These are phyloP conservation scores for Ceratocystis variospora DNA, from an alignment of 2,329 filamentous ascomycete genomes.

Conservation along the genomic window DNA sequence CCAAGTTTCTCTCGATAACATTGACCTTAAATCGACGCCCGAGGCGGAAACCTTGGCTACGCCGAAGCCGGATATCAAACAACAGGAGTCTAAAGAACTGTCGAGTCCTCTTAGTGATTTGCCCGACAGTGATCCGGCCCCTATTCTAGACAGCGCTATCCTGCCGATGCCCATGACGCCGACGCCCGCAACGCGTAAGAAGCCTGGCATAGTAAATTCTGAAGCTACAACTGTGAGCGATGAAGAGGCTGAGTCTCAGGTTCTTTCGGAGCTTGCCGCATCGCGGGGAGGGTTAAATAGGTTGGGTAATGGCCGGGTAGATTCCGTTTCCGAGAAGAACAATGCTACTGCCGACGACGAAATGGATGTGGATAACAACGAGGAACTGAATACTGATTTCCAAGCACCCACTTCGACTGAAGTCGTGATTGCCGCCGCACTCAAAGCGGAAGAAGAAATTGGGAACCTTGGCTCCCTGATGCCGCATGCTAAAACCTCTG, in stretches of 20 bases:
- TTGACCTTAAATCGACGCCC: not conserved
- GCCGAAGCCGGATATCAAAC: constrained; percentile 2
- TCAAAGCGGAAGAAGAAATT: not conserved
- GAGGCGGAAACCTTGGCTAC: not conserved
- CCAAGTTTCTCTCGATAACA: constrained; percentile 14
- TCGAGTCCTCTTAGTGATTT: constrained; percentile 18
- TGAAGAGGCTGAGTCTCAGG: constrained; percentile 28
- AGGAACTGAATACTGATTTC: not conserved
- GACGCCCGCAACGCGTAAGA: not conserved
- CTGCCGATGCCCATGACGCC: not conserved
- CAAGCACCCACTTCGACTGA: not conserved
- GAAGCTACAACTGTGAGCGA: constrained; percentile 3
- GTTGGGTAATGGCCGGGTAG: not conserved
- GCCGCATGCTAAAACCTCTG: not conserved
- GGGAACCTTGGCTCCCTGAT: not conserved
- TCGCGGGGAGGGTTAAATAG: constrained; percentile 19
- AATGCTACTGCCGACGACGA: not conserved
- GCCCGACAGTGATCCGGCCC: constrained; percentile 2
- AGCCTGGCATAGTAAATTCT: not conserved
- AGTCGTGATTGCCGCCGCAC: not conserved
- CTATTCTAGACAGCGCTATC: not conserved
- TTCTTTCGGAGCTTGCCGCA: constrained; percentile 30
- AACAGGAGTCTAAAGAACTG: constrained; percentile 19
- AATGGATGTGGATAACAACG: constrained; percentile 1
- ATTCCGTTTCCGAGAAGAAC: not conserved